A percentile compares a stretch with the other conserved stretches of the same genome.
phyloP scores from a whole-genome alignment of 2,329 filamentous ascomycete species.

The Mollisiaceae sp. region DNA sequence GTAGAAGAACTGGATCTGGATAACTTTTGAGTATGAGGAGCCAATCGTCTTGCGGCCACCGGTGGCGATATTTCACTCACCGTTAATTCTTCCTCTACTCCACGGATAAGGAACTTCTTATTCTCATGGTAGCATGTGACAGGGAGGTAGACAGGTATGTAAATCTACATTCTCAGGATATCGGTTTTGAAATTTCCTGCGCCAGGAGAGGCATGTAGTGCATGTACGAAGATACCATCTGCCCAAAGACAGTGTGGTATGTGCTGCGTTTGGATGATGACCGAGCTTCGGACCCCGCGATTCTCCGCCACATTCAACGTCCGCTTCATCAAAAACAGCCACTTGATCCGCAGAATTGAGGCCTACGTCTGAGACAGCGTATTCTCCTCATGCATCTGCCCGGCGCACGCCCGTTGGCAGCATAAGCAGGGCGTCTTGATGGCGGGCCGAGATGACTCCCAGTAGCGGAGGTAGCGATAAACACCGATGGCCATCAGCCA shows the following conservation, averaged over 20 bases:
- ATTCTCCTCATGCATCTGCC: neutral
- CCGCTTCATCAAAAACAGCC: neutral
- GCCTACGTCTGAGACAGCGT: neutral
- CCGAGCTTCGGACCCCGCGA: constrained; percentile 6
- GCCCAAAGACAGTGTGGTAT: neutral
- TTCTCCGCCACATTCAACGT: neutral
- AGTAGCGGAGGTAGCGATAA: too few species aligned
- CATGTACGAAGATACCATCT: neutral
- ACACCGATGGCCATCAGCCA: neutral
- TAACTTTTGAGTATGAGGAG: neutral
- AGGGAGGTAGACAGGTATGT: neutral
- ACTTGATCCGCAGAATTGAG: neutral
- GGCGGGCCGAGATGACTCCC: neutral
- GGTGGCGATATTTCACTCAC: neutral
- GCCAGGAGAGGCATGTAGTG: neutral
- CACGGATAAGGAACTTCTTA: neutral
- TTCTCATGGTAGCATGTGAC: neutral
- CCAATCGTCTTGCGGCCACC: neutral
- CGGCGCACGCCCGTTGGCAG: neutral
- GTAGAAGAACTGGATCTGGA: neutral
- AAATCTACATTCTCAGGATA: neutral
- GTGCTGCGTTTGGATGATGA: neutral
- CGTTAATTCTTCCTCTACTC: neutral
- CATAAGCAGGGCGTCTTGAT: neutral
- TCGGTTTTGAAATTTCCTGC: neutral